Base-by-base conservation (phyloP, 2,329 filamentous ascomycete species). In the Fusarium mexicanum region DNA sequence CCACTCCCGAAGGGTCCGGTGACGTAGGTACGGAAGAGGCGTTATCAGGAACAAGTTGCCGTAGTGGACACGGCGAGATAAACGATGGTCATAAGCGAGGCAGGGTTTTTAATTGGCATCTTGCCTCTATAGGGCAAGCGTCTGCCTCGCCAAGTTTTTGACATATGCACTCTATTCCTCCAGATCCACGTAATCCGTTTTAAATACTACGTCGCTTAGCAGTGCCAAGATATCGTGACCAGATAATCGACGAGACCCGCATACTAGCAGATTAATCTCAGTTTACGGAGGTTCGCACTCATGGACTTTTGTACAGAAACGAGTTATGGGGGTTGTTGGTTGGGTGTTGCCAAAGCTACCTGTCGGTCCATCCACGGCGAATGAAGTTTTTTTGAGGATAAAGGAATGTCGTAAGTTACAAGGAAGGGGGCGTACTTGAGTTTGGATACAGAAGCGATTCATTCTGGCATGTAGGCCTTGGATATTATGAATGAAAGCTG, bases 231-330 rank as follows among this genome's bases (percentile, higher is more conserved):
- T 5, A 12, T 51, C 16, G 3, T 18, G 22, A 18, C 22, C 2
- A 18, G 12, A 24, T 51, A 24, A 35, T 35, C 48, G 17, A n/a
- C 5, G 22, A 50, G 50, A 17, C 50, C 33, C 33, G 7, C 50
- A 17, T 6, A 22, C 8, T 11, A 35, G 12, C 17, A 8, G 4
- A 8, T 26, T 6, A 1, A 16, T 9, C 2, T 22, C 18, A 22
- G 8, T 29, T 12, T n/a, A 13, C 7, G 3, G 18, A 6, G 11
- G 35, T 8, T 29, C 10, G 24, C 24, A 54, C 10, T 54, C 14
- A 22, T 29, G 14, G 8, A 29, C 13, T 7, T 40, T n/a, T 22
- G 7, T 6, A 17, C 13, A 8, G 13, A 26, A 26, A 14, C 17
- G 20, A 16, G 12, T 38, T 8, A 10, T 26, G 6, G 14, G 20